phyloP scores from a whole-genome alignment of 306 rosid genomes.

The Urtica urens region DNA sequence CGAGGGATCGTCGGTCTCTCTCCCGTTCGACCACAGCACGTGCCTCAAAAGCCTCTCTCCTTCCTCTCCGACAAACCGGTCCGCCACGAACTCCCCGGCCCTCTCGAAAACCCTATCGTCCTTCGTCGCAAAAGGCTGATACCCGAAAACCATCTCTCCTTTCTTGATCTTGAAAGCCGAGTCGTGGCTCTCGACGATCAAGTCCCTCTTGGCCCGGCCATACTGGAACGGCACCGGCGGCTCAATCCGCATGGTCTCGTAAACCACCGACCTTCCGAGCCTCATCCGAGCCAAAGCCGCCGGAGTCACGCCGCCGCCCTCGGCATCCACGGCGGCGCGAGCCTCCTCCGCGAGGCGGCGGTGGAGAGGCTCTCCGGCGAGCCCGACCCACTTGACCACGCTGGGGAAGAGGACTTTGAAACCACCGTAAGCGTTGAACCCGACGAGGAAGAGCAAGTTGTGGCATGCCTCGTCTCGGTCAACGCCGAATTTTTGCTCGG shows the following conservation, averaged over 20 bases:
- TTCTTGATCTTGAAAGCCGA: slow-evolving; percentile 40
- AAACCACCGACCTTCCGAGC: slow-evolving; percentile 46
- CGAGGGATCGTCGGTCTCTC: slow-evolving; percentile 36
- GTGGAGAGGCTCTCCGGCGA: slow-evolving; percentile 36
- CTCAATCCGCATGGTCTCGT: slow-evolving; percentile 46
- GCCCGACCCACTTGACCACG: slow-evolving; percentile 52
- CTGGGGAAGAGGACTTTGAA: slow-evolving; percentile 37
- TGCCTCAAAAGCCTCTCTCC: slow-evolving; percentile 39
- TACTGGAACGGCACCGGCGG: slow-evolving; percentile 62
- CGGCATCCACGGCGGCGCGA: slow-evolving; percentile 25
- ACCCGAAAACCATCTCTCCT: slow-evolving; percentile 62
- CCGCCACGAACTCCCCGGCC: slow-evolving; percentile 31
- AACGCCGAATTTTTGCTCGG: slow-evolving; percentile 35
- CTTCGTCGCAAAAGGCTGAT: slow-evolving; percentile 47
- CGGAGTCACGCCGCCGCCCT: slow-evolving; percentile 26
- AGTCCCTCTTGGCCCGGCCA: slow-evolving; percentile 42
- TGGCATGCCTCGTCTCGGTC: slow-evolving; percentile 56
- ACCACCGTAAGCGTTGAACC: slow-evolving; percentile 68
- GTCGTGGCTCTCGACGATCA: slow-evolving; percentile 44
- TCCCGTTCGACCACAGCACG: slow-evolving; percentile 56
- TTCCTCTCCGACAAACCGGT: slow-evolving; percentile 30
- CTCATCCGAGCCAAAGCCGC: slow-evolving; percentile 35
- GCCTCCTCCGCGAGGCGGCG: slow-evolving; percentile 35
- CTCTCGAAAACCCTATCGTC: slow-evolving; percentile 38
- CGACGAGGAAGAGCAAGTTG: slow-evolving; percentile 43